Conservation (phyloP, 345 rosid species). For the Raphanus sativus region DNA sequence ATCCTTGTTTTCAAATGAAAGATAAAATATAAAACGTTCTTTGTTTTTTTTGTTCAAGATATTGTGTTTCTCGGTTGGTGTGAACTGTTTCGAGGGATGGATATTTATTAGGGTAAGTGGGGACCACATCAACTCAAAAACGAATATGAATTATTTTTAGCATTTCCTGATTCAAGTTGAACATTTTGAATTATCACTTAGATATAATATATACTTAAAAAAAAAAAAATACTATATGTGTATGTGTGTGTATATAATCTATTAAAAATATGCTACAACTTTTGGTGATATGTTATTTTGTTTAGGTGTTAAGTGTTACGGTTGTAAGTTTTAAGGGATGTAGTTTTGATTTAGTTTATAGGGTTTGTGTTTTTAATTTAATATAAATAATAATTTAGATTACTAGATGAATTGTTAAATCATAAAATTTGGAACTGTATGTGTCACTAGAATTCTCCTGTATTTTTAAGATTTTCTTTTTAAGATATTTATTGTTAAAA, state of each 20-base stretch:
- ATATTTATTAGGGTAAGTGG: slow-evolving; percentile 16
- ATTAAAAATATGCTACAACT: background rate
- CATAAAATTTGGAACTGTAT: background rate
- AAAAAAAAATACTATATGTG: background rate
- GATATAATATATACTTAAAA: background rate
- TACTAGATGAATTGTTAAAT: background rate
- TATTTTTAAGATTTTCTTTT: background rate
- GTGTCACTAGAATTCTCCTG: background rate
- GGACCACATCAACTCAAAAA: background rate
- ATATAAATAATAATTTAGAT: background rate
- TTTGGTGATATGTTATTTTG: background rate
- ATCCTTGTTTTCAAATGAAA: background rate
- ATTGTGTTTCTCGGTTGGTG: slow-evolving; percentile 26
- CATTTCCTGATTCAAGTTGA: background rate
- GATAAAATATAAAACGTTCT: background rate
- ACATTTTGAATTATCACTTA: background rate
- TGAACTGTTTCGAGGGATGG: slow-evolving; percentile 15
- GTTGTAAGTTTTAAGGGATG: background rate
- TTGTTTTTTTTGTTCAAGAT: background rate
- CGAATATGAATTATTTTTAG: background rate
- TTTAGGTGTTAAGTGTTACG: background rate
- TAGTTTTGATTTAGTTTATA: background rate
- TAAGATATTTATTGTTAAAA: background rate
- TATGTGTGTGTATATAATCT: background rate
- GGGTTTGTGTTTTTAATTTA: background rate